Percentiles rank a stretch among this genome's conserved stretches.
phyloP scores from a whole-genome alignment of 495 filamentous ascomycete species.

The Penicillium silybi region DNA sequence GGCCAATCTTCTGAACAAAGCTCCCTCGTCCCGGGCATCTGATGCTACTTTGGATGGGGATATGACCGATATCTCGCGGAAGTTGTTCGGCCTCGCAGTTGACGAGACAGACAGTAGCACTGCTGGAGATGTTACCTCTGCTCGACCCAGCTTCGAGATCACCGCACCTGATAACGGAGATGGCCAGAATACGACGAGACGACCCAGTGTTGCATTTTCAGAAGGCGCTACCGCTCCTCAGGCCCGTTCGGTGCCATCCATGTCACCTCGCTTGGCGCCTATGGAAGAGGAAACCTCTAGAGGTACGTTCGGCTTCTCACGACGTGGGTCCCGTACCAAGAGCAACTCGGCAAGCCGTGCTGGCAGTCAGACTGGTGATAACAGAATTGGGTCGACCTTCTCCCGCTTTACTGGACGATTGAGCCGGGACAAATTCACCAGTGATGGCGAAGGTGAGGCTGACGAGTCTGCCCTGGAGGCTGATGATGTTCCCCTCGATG shows the following conservation, averaged over 20 bases:
- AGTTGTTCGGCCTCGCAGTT: constrained; percentile 10
- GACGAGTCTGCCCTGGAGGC: constrained; percentile 30
- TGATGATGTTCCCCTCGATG: constrained; percentile 18
- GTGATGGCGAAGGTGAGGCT: constrained; percentile 30
- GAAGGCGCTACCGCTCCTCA: constrained; percentile 32
- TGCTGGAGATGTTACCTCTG: constrained; percentile 23
- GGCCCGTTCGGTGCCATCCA: constrained; percentile 44
- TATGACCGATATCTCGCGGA: constrained; percentile 17
- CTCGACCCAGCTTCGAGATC: constrained; percentile 43
- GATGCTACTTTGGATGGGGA: constrained; percentile 31
- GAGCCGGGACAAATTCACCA: constrained; percentile 39
- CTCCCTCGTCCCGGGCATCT: constrained; percentile 56
- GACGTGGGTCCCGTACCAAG: constrained; percentile 56
- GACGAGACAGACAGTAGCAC: constrained; percentile 15
- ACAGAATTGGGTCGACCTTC: constrained; percentile 61
- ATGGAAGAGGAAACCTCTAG: constrained; percentile 49
- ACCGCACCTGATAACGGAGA: constrained; percentile 25
- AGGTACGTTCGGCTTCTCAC: constrained; percentile 47
- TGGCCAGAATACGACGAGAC: constrained; percentile 7
- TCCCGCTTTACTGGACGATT: constrained; percentile 57
- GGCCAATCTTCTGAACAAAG: constrained; percentile 49
- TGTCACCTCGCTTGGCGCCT: constrained; percentile 41
- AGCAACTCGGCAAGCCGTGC: constrained; percentile 60
- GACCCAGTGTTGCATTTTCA: constrained; percentile 29
- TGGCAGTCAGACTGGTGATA: constrained; percentile 63